Conservation (phyloP, 306 rosid species). For the Astragalus membranaceus region DNA sequence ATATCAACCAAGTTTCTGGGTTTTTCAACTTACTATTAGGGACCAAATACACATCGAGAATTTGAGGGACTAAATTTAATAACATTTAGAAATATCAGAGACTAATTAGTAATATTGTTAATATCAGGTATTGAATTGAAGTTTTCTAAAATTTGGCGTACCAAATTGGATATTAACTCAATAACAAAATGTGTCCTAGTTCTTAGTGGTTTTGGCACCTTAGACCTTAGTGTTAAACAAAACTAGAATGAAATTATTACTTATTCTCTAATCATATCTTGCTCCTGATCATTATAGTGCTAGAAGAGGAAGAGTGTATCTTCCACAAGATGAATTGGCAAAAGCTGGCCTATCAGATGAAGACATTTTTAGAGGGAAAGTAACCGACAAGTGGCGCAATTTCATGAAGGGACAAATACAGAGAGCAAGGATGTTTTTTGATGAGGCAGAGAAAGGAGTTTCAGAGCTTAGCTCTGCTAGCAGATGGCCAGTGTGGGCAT, state of each 20-base stretch:
- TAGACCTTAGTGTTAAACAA: not conserved
- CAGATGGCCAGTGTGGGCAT: constrained; percentile 95
- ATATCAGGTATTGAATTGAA: too few relatives aligned
- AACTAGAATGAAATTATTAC: not conserved
- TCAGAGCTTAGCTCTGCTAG: constrained; percentile 70
- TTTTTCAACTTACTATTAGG: too few relatives aligned
- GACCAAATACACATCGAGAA: too few relatives aligned
- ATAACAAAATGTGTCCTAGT: not conserved
- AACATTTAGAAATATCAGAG: too few relatives aligned
- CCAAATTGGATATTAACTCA: too few relatives aligned
- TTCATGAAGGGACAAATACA: constrained; percentile 88
- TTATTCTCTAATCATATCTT: not conserved
- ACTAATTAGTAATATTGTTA: too few relatives aligned
- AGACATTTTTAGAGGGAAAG: constrained; percentile 62
- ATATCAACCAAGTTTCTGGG: too few relatives aligned
- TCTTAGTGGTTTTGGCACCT: not conserved
- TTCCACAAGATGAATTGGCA: constrained; percentile 88
- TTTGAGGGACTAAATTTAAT: too few relatives aligned
- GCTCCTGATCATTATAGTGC: constrained; percentile 40
- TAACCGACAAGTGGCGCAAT: constrained; percentile 78
- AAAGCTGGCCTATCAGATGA: constrained; percentile 80
- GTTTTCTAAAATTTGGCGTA: too few relatives aligned
- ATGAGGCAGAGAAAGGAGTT: constrained; percentile 89
- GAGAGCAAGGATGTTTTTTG: constrained; percentile 87
- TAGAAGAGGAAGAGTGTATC: constrained; percentile 89